Evolutionary conservation across 768 basidiomycete species (phyloP), one percentile per base, ranked within the genome.

Genomic region (Mycena maculata): DNA sequence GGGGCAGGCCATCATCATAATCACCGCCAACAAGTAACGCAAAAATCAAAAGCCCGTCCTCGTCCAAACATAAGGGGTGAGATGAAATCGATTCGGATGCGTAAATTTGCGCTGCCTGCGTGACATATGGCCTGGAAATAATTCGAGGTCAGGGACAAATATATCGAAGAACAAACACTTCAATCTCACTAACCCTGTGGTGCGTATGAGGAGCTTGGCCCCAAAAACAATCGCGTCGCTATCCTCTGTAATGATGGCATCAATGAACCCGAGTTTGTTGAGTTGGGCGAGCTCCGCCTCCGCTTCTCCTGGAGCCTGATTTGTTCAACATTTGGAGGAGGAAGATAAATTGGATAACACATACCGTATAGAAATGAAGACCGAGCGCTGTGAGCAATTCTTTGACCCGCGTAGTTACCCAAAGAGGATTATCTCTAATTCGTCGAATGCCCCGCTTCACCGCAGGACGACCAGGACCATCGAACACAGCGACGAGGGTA

Each of bases 281-380:
- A 56, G 39, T 5, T 41, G 54, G 16, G 39, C 54, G 10, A 56
- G 41, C 18, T 56, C 54, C 4, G 54, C 54, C 20, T 56, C 54
- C 6, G 54, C 54, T 25, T 56, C 54, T 3, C 54, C 54, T 1
- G 54, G 54, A 9, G 54, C 54, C 54, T 53, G 18, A 22, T 22
- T n/a, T n/a, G 22, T 12, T 5, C 5, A 27, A 23, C 8, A 10
- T 5, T 25, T 23, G 36, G 5, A n/a, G 36, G 16, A 9, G 9
- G 4, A 11, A n/a, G 11, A 31, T 12, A 30, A 33, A 25, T 25
- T 31, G n/a, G n/a, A n/a, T n/a, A n/a, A n/a, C n/a, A n/a, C 55
- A 15, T 36, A 47, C 57, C 2, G 28, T 41, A n/a, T 58, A 23
- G 18, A 16, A 47, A 58, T 58, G 22, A 28, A n/a, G 47, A 2